Percentiles rank a stretch among this genome's conserved stretches.
phyloP scores from a whole-genome alignment of 768 basidiomycete species.

The Tylopilus plumbeoviolaceoides region DNA sequence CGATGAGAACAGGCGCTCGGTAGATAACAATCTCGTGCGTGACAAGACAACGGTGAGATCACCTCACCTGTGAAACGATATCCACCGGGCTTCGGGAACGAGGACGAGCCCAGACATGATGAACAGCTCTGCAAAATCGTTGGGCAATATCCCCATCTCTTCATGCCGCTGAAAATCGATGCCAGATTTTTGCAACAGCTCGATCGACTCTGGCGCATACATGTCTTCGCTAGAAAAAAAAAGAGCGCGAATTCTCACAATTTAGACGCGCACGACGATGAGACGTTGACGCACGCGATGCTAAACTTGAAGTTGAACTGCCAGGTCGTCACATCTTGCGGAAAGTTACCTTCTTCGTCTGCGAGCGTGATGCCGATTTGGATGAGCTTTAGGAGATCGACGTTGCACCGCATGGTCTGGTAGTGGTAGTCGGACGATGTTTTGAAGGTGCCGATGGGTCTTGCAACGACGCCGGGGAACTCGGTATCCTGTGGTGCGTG shows the following conservation, averaged over 20 bases:
- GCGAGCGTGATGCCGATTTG: constrained; percentile 94
- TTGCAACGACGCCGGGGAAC: constrained; percentile 96
- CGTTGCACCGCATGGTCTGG: constrained; percentile 99
- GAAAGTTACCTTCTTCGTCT: constrained; percentile 90
- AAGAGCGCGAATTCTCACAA: neutral
- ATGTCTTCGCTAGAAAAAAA: constrained; percentile 78
- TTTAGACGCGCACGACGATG: neutral
- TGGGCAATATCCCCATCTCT: constrained; percentile 86
- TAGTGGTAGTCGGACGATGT: constrained; percentile 98
- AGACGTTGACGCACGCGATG: constrained; percentile 57
- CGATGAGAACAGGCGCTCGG: neutral
- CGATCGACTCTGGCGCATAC: constrained; percentile 97
- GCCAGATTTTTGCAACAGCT: constrained; percentile 90
- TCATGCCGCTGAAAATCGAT: constrained; percentile 94
- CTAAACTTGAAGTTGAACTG: constrained; percentile 99
- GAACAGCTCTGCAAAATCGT: constrained; percentile 94
- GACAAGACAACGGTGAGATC: neutral
- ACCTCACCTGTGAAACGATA: constrained; percentile 93
- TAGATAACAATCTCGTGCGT: neutral
- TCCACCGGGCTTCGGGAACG: constrained; percentile 87
- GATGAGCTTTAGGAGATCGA: constrained; percentile 95
- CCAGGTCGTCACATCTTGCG: constrained; percentile 91
- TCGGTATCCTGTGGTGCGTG: constrained; percentile 80
- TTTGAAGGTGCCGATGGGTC: constrained; percentile 94
- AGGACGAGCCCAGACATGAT: constrained; percentile 95